Percentiles rank a stretch among this genome's conserved stretches.
Evolutionary conservation across 2,329 filamentous ascomycete species (phyloP).

Genomic region (Mariannaea elegans): DNA sequence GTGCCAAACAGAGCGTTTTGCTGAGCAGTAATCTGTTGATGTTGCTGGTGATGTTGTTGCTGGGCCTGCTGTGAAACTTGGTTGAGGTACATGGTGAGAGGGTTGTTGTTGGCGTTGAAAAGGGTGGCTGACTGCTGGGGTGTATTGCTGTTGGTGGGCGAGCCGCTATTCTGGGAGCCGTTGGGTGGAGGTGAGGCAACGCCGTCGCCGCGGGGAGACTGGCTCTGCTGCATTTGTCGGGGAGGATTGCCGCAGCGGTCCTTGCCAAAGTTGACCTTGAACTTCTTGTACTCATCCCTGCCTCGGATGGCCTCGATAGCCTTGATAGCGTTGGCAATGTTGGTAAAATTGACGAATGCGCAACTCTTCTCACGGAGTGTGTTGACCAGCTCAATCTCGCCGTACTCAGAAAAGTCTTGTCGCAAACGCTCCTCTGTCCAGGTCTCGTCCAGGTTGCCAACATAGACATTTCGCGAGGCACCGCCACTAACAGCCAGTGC

Average conservation of each 20-base stretch:
- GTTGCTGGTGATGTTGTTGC: slow-evolving; percentile 78
- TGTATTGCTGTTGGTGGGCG: slow-evolving; percentile 62
- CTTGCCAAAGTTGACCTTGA: slow-evolving; percentile 99
- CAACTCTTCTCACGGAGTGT: slow-evolving; percentile 98
- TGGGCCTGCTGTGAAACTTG: slow-evolving; percentile 80
- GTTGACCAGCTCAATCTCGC: slow-evolving; percentile 98
- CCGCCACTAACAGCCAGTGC: slow-evolving; percentile 95
- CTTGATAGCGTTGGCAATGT: slow-evolving; percentile 99
- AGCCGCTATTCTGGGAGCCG: slow-evolving; percentile 67
- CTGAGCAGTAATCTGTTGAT: slow-evolving; percentile 75
- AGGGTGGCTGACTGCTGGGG: slow-evolving; percentile 75
- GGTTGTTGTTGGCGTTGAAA: slow-evolving; percentile 86
- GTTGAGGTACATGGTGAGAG: slow-evolving; percentile 91
- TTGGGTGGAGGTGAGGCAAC: slow-evolving; percentile 66
- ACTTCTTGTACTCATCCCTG: slow-evolving; percentile 95
- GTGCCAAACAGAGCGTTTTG: slow-evolving; percentile 85
- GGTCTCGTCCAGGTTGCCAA: slow-evolving; percentile 95
- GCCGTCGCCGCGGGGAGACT: slow-evolving; percentile 73
- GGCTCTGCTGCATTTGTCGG: slow-evolving; percentile 78
- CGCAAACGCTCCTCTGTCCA: slow-evolving; percentile 96
- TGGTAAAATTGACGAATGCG: slow-evolving; percentile 99
- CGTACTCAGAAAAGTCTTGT: slow-evolving; percentile 96
- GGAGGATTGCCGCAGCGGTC: slow-evolving; percentile 97
- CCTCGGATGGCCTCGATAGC: slow-evolving; percentile 95
- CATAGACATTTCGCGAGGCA: slow-evolving; percentile 97